A percentile compares a stretch with the other conserved stretches of the same genome.
These are phyloP conservation scores for Aspergillus puulaauensis DNA, from an alignment of 2,329 filamentous ascomycete genomes.

Conservation along the genomic window DNA sequence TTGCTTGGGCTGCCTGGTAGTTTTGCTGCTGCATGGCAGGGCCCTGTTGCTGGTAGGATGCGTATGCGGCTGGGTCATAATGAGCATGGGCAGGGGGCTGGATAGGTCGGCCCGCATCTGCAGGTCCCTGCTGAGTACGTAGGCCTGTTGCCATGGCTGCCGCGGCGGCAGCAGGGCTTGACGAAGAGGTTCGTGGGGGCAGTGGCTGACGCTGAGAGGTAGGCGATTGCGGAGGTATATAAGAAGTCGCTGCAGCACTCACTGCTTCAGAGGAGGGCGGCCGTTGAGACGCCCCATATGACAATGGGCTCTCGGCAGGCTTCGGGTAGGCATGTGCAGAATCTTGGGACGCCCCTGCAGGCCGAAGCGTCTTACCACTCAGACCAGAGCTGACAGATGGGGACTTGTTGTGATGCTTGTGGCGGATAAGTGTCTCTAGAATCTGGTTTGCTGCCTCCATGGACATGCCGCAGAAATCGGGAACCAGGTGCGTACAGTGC, in stretches of 20 bases:
- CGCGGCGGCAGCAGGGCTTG: constrained; percentile 48
- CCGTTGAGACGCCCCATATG: constrained; percentile 37
- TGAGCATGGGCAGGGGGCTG: constrained; percentile 46
- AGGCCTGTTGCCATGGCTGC: constrained; percentile 51
- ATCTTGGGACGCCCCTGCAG: constrained; percentile 47
- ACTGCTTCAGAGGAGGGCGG: constrained; percentile 42
- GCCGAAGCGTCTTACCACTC: constrained; percentile 66
- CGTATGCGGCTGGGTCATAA: constrained; percentile 46
- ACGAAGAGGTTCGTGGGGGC: constrained; percentile 50
- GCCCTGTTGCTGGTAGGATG: constrained; percentile 32
- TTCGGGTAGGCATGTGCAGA: constrained; percentile 37
- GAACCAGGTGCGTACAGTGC: constrained; percentile 89
- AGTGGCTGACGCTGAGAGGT: constrained; percentile 45
- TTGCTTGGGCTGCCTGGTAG: constrained; percentile 18
- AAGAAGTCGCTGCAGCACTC: constrained; percentile 43
- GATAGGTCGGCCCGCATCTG: constrained; percentile 39
- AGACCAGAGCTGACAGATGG: constrained; percentile 54
- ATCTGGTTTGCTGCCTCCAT: constrained; percentile 97
- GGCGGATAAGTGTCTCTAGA: constrained; percentile 76
- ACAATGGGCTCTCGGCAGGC: constrained; percentile 29
- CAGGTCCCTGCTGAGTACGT: constrained; percentile 44
- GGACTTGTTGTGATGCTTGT: constrained; percentile 68
- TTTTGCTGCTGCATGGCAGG: constrained; percentile 21
- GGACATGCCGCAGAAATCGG: constrained; percentile 98
- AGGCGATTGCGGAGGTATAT: constrained; percentile 48